These are phyloP conservation scores for Papilionanthe hybrid DNA, from an alignment of 116 monocot species.

Conservation along the genomic window DNA sequence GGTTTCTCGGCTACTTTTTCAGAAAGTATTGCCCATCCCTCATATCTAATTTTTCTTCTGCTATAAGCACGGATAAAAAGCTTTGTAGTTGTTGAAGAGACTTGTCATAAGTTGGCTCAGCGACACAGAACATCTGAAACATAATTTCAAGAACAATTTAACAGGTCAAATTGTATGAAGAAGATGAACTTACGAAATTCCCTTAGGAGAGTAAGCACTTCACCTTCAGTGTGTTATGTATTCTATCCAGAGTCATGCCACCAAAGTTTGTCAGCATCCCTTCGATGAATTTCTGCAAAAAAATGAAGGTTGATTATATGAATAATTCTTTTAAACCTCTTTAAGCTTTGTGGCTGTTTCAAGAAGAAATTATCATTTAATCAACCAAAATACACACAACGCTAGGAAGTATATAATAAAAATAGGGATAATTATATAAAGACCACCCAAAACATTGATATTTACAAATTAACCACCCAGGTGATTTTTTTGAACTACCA, in stretches of 20 bases:
- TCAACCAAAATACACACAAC: neutral
- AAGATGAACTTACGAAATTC: neutral
- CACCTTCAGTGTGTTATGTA: slow-evolving; percentile 96
- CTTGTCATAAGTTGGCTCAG: slow-evolving; percentile 93
- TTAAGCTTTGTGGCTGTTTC: neutral
- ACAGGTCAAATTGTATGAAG: neutral
- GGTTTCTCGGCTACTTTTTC: slow-evolving; percentile 41
- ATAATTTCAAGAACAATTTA: neutral
- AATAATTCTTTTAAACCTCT: neutral
- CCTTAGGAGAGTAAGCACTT: neutral
- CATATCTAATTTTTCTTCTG: slow-evolving; percentile 85
- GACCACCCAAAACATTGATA: no score
- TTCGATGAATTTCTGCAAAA: slow-evolving; percentile 83
- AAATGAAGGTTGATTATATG: slow-evolving; percentile 3
- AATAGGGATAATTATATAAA: no score
- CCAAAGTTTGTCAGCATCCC: slow-evolving; percentile 98
- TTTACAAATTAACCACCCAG: no score
- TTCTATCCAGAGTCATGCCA: slow-evolving; percentile 75
- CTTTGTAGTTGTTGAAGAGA: slow-evolving; percentile 90
- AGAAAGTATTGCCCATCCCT: slow-evolving; percentile 67
- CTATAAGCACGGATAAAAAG: slow-evolving; percentile 69
- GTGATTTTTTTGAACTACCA: no score
- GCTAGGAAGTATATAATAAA: no score
- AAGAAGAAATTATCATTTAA: neutral
- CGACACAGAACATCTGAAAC: slow-evolving; percentile 88